Evolutionary conservation across 228 moss, liverwort and hornwort genomes (phyloP).

Genomic region (Sphagnum magellanicum): DNA sequence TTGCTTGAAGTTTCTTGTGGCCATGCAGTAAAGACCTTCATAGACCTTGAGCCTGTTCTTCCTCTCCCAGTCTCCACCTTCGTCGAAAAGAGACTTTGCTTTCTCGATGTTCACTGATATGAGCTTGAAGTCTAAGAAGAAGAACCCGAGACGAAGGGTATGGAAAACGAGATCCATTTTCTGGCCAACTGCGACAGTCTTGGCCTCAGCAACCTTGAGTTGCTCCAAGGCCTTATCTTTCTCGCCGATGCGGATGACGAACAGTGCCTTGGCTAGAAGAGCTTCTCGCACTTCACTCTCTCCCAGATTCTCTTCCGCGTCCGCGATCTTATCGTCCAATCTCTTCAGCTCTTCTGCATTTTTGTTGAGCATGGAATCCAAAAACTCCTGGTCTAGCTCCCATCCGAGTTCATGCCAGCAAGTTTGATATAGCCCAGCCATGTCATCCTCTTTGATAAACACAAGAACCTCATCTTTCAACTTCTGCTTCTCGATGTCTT

Average conservation of each 20-base stretch:
- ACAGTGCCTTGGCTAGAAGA: constrained; percentile 74
- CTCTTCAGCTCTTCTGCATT: constrained; percentile 65
- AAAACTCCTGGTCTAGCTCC: constrained; percentile 56
- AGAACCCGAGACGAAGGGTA: constrained; percentile 80
- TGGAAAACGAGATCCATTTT: constrained; percentile 99
- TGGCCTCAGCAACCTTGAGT: constrained; percentile 79
- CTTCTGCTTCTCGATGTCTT: constrained; percentile 44
- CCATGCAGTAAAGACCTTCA: constrained; percentile 93
- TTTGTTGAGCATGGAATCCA: constrained; percentile 52
- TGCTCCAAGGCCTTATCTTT: constrained; percentile 93
- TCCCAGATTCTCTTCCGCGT: constrained; percentile 95
- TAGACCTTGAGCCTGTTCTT: constrained; percentile 98
- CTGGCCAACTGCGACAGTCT: constrained; percentile 98
- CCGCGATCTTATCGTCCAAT: constrained; percentile 85
- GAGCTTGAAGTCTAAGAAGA: constrained; percentile 80
- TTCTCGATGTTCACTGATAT: constrained; percentile 96
- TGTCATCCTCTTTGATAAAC: constrained; percentile 49
- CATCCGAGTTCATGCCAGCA: constrained; percentile 78
- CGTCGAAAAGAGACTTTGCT: constrained; percentile 95
- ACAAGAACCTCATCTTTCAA: constrained; percentile 42
- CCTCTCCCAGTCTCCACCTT: constrained; percentile 98
- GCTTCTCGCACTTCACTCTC: constrained; percentile 99
- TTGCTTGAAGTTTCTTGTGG: constrained; percentile 93
- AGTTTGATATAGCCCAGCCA: constrained; percentile 72
- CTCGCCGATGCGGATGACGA: constrained; percentile 78